phyloP scores from a whole-genome alignment of 495 filamentous ascomycete genomes.

The Sporormia fimetaria region DNA sequence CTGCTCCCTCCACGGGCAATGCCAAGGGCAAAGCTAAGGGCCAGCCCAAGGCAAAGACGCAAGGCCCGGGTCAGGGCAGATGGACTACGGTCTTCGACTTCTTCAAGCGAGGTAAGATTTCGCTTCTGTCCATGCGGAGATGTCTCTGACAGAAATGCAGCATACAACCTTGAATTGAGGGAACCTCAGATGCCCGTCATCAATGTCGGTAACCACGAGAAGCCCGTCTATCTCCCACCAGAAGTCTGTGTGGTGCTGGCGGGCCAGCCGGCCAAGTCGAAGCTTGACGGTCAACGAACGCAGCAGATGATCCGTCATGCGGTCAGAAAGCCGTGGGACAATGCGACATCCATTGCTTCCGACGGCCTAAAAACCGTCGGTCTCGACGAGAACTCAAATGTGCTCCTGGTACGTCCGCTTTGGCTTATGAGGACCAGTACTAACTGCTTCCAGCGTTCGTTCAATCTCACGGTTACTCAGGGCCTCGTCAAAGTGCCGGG shows the following conservation, averaged over 20 bases:
- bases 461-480: slow-evolving; percentile 43
- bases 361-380: slow-evolving; percentile 41
- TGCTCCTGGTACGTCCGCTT: slow-evolving; percentile 11
- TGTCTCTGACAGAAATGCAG: slow-evolving; percentile 5
- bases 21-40: background rate
- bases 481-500: slow-evolving; percentile 52
- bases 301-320: slow-evolving; percentile 56
- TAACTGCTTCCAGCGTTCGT: slow-evolving; percentile 33
- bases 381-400: slow-evolving; percentile 26
- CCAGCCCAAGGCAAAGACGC: slow-evolving; percentile 1
- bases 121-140: background rate
- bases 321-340: slow-evolving; percentile 50
- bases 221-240: slow-evolving; percentile 53
- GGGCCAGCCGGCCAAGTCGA: slow-evolving; percentile 50
- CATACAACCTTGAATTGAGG: slow-evolving; percentile 3
- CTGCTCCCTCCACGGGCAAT: background rate
- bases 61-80: slow-evolving; percentile 3
- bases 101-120: slow-evolving; percentile 13
- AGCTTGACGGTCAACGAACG: slow-evolving; percentile 48
- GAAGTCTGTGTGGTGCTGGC: slow-evolving; percentile 52
- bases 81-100: slow-evolving; percentile 21
- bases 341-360: slow-evolving; percentile 51
- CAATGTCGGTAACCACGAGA: slow-evolving; percentile 51
- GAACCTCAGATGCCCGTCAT: slow-evolving; percentile 44
- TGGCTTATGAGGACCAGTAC: background rate